These are phyloP conservation scores for Talaromyces stipitatus DNA, from an alignment of 495 filamentous ascomycete genomes.

Conservation along the genomic window DNA sequence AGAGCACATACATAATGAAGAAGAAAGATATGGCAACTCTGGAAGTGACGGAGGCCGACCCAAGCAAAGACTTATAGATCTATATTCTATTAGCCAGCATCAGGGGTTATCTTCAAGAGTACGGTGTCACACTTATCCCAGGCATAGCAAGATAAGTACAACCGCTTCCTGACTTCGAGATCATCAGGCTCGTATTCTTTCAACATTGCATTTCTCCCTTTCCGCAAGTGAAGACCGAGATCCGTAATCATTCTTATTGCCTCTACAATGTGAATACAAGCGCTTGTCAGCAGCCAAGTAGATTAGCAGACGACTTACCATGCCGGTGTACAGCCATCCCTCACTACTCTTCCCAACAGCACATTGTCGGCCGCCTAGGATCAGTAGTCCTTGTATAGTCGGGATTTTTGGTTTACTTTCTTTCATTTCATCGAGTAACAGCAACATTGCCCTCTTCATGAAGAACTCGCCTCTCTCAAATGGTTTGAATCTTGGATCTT, in stretches of 20 bases:
- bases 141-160: constrained; percentile 7
- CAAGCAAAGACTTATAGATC: constrained; percentile 10
- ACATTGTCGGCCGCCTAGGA: constrained; percentile 9
- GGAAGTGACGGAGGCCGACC: constrained; percentile 7
- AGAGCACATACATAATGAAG: constrained; percentile 8
- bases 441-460: constrained; percentile 2
- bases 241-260: constrained; percentile 9
- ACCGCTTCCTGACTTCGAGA: constrained; percentile 8
- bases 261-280: neutral
- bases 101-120: neutral
- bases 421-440: constrained; percentile 8
- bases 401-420: constrained; percentile 7
- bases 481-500: constrained; percentile 4
- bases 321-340: constrained; percentile 12
- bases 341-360: constrained; percentile 11
- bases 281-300: neutral
- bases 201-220: neutral
- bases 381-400: constrained; percentile 8
- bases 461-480: constrained; percentile 6
- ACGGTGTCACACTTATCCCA: constrained; percentile 9
- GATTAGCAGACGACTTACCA: neutral
- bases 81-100: no score
- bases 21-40: constrained; percentile 3
- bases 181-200: constrained; percentile 11
- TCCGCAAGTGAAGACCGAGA: constrained; percentile 6